A percentile compares a stretch with the other conserved stretches of the same genome.
Conservation (phyloP, 2,329 filamentous ascomycete genomes). For the Lasiodiplodia citricola region DNA sequence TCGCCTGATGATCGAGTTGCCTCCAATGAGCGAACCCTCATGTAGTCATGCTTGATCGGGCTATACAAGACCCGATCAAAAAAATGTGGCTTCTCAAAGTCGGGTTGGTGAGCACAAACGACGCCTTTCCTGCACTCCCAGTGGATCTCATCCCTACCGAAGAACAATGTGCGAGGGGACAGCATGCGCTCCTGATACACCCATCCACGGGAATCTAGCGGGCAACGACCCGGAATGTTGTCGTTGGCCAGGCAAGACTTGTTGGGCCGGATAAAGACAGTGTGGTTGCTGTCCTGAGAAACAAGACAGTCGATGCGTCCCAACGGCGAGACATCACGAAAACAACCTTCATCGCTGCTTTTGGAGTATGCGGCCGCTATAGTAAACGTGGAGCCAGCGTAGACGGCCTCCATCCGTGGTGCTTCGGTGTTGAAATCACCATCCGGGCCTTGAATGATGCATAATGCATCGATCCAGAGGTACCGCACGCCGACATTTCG, state of each 20-base stretch:
- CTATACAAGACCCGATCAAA: accelerated
- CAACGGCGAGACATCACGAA: not conserved
- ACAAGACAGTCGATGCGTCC: not conserved
- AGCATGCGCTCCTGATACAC: not conserved
- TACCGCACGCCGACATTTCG: conserved; percentile 41
- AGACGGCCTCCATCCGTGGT: conserved; percentile 42
- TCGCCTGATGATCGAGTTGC: accelerated
- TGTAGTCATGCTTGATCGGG: not conserved
- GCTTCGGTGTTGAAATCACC: conserved; percentile 43
- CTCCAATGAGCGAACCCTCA: not conserved
- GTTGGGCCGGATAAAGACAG: not conserved
- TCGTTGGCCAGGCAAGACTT: not conserved
- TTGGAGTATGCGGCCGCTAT: conserved; percentile 38
- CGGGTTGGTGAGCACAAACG: not conserved
- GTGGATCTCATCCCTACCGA: not conserved
- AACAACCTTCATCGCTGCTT: conserved; percentile 29
- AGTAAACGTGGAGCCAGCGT: conserved; percentile 41
- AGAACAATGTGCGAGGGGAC: not conserved
- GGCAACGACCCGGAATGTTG: not conserved
- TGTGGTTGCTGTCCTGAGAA: not conserved
- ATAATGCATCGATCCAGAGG: conserved; percentile 43
- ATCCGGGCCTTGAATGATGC: conserved; percentile 42
- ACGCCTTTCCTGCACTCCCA: not conserved
- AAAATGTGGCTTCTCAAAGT: not conserved
- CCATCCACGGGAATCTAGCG: not conserved